Evolutionary conservation across 176 grass and related monocot species (phyloP), one percentile per base, ranked within the genome.

Genomic region (Oryza punctata): DNA sequence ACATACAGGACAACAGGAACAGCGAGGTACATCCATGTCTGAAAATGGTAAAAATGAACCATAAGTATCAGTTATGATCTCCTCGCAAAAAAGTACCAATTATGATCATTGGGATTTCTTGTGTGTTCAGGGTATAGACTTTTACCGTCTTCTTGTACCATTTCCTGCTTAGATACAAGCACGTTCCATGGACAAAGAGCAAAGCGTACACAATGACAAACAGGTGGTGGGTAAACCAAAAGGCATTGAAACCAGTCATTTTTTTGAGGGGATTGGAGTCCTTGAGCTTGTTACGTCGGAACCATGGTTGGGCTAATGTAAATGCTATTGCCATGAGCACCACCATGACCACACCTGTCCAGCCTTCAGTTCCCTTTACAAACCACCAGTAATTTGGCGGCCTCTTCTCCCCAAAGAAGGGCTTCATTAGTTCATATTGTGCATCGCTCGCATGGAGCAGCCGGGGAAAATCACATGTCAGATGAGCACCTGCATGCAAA

Each of bases 11-110:
- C 29, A n/a, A 93, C 78, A 54, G 95, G 95, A 77, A 93, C 84
- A 87, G 95, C 88, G 14, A 97, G 78, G 67, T 97, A 97, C 92
- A 97, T 97, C 95, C 95, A 97, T 13, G 95, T 97, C 95, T 97
- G 88, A 69, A 32, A 84, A 67, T 15, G 75, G 40, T 47, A 73
- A 66, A 82, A 80, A 41, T 64, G 2, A 14, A 23, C 37, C 4
- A 10, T 86, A 67, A 83, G 68, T 83, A 65, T 5, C 3, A 49
- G 28, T 21, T 67, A 67, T 25, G 44, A 73, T 35, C 14, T 37
- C 35, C 35, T 38, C 37, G 0, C 37, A 38, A 38, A 8, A 8
- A 38, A 38, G 68, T 83, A 65, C 3, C 3, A 49, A 23, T 8
- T 67, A 67, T 25, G 44, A 73, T 35, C 14, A 74, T 18, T 68